A percentile compares a stretch with the other conserved stretches of the same genome.
Evolutionary conservation across 345 rosid genomes (phyloP).

Genomic region (Populus nigra): DNA sequence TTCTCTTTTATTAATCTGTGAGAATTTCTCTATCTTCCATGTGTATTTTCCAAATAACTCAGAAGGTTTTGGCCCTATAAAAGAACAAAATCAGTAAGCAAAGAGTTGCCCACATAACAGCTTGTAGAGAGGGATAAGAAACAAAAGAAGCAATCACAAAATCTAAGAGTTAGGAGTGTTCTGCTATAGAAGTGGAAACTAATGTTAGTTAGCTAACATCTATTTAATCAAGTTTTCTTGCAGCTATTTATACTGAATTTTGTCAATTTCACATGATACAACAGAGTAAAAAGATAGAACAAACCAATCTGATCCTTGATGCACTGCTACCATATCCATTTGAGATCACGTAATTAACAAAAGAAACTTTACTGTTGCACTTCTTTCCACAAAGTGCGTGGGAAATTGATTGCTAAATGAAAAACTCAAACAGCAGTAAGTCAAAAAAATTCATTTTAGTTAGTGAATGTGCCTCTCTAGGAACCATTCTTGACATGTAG

Average conservation of each 20-base stretch:
- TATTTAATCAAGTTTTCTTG: neutral
- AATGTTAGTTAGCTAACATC: neutral
- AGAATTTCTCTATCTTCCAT: conserved; percentile 91
- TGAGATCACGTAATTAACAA: neutral
- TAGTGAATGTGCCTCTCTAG: neutral
- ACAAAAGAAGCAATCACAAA: neutral
- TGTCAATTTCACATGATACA: neutral
- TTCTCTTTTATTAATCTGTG: conserved; percentile 76
- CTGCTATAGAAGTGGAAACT: neutral
- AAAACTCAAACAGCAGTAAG: neutral
- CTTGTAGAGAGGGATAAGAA: neutral
- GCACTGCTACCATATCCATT: neutral
- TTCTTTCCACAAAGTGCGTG: neutral
- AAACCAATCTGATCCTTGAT: neutral
- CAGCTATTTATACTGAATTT: neutral
- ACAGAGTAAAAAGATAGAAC: neutral
- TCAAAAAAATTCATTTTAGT: neutral
- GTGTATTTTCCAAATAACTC: conserved; percentile 70
- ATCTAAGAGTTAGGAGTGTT: neutral
- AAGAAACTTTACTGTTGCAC: neutral
- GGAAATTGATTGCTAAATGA: neutral
- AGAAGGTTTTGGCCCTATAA: conserved; percentile 69
- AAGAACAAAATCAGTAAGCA: conserved; percentile 20
- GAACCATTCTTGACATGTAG: neutral
- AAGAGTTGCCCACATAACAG: conserved; percentile 6